Base-by-base conservation (phyloP, 257 asterid species). In the Jacaranda copaia region DNA sequence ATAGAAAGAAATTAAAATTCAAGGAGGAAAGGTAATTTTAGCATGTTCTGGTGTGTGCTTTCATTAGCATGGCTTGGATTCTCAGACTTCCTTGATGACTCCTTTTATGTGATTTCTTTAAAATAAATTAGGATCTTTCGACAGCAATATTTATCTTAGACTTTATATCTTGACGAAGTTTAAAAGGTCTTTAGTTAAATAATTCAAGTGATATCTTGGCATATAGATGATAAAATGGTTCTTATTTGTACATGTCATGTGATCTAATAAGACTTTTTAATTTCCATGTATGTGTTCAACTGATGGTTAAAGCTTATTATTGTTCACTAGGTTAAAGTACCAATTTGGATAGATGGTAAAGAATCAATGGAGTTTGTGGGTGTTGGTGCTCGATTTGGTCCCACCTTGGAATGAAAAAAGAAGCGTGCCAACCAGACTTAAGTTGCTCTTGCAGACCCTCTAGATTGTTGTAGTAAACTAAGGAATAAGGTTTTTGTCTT, bases 311-410 rank as follows among this genome's bases (percentile, higher is more conserved):
- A 57, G 35, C 53, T 79, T 40, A 40, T 76, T 74, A 63, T 11
- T 68, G 15, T 76, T 73, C 70, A 38, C 61, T 83, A 91, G 96
- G 96, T 91, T 57, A 91, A 91, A 85, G 83, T 91, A 55, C 89
- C 92, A 8, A 83, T 83, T 11, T 91, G 94, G 96, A 81, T 91
- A 55, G 81, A 84, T 60, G 91, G 89, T 48, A 16, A 45, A 72
- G 94, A 91, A 82, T 85, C 68, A 80, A 82, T 59, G 77, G 88
- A 87, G 77, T 91, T 91, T 89, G 94, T 91, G 46, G 96, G 96
- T 45, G 89, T 91, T 18, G 96, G 96, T 69, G 96, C 96, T 61
- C 86, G 96, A 76, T 91, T 91, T 86, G 96, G 96, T 49, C 94
- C 82, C 46, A 89, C 92, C 55, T 86, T 91, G 86, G 96, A 91